These are phyloP conservation scores for Hanseniaspora thailandica DNA, from an alignment of 805 yeast genomes.

Conservation along the genomic window DNA sequence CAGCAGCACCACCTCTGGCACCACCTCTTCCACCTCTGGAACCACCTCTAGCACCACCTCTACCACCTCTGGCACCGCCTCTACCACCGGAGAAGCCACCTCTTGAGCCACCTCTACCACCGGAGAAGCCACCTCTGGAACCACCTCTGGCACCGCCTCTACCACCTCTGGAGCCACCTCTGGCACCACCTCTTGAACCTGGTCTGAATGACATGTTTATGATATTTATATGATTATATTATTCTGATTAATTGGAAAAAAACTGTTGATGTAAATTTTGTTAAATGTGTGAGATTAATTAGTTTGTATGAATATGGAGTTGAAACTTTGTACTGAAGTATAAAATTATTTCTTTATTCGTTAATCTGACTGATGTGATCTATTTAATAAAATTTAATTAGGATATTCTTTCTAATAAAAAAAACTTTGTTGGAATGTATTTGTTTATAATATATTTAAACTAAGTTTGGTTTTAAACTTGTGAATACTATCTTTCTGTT, in stretches of 20 bases:
- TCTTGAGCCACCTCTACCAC: slow-evolving; percentile 39
- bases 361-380: background rate
- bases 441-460: background rate
- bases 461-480: background rate
- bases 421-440: slow-evolving; percentile 3
- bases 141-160: slow-evolving; percentile 38
- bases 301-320: background rate
- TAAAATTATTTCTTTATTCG: background rate
- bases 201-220: slow-evolving; percentile 65
- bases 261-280: background rate
- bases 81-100: slow-evolving; percentile 37
- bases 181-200: slow-evolving; percentile 48
- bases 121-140: slow-evolving; percentile 40
- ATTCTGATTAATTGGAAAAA: background rate
- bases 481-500: background rate
- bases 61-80: slow-evolving; percentile 42
- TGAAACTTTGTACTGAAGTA: too few species aligned
- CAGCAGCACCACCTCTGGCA: slow-evolving; percentile 60
- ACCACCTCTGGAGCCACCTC: slow-evolving; percentile 40
- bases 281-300: background rate
- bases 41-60: slow-evolving; percentile 50
- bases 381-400: background rate
- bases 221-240: background rate
- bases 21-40: slow-evolving; percentile 42
- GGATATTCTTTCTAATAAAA: background rate